phyloP scores from a whole-genome alignment of 1,139 yeast species.

The Tardiomyces depauwii region DNA sequence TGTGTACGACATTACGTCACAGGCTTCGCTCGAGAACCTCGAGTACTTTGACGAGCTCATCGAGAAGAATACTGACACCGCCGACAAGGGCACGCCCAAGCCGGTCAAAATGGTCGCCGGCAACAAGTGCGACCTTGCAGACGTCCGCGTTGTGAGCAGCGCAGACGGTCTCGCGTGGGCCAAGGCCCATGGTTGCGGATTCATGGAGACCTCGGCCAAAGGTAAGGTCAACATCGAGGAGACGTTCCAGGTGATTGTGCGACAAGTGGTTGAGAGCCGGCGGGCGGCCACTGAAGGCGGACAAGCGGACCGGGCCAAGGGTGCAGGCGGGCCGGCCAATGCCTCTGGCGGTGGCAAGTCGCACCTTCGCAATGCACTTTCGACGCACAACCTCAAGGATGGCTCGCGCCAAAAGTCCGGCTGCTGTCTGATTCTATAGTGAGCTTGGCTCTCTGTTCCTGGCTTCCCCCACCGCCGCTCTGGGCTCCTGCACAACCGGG shows the following conservation, averaged over 20 bases:
- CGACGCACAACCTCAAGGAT: background rate
- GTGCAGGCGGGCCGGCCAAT: background rate
- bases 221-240: conserved; percentile 89
- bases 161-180: conserved; percentile 77
- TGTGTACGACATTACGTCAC: conserved; percentile 79
- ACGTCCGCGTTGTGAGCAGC: conserved; percentile 63
- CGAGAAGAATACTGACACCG: conserved; percentile 67
- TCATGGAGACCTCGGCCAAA: conserved; percentile 90
- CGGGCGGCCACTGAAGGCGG: conserved; percentile 1
- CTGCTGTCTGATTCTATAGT: conserved; percentile 1
- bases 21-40: conserved; percentile 71
- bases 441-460: background rate
- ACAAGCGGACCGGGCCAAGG: background rate
- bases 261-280: conserved; percentile 33
- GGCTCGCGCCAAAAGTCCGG: background rate
- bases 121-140: conserved; percentile 56
- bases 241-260: conserved; percentile 76
- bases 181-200: conserved; percentile 60
- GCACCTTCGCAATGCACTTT: background rate
- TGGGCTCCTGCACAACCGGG: too few relatives aligned
- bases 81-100: conserved; percentile 83
- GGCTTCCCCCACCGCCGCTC: too few relatives aligned
- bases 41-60: conserved; percentile 78
- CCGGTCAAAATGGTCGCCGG: conserved; percentile 73
- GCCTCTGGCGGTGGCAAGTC: background rate